Conservation (phyloP, 1,139 yeast species). For the Debaryomyces robertsiae region DNA sequence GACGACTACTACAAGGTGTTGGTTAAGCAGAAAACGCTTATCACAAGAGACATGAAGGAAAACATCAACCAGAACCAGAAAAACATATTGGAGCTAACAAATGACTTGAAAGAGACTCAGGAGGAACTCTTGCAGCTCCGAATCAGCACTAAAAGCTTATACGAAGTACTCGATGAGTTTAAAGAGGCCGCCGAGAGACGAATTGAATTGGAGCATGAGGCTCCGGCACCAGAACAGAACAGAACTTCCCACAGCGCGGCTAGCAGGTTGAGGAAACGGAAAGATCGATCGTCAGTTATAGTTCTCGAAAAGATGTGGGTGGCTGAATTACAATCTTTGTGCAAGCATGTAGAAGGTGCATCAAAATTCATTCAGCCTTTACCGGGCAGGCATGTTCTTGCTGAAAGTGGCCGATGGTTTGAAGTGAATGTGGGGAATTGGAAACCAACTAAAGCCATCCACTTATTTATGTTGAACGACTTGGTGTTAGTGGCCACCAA, state of each 20-base stretch:
- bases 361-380: slow-evolving; percentile 75
- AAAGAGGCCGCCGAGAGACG: slow-evolving; percentile 67
- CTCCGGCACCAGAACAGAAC: slow-evolving; percentile 8
- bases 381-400: slow-evolving; percentile 81
- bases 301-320: slow-evolving; percentile 84
- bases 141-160: slow-evolving; percentile 59
- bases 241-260: slow-evolving; percentile 10
- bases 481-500: slow-evolving; percentile 73
- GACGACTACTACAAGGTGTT: slow-evolving; percentile 69
- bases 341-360: slow-evolving; percentile 87
- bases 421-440: slow-evolving; percentile 87
- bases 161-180: slow-evolving; percentile 66
- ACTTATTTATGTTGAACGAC: slow-evolving; percentile 77
- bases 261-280: slow-evolving; percentile 21
- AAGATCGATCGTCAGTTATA: slow-evolving; percentile 69
- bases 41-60: slow-evolving; percentile 64
- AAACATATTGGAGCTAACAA: slow-evolving; percentile 68
- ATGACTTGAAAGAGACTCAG: slow-evolving; percentile 63
- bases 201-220: slow-evolving; percentile 41
- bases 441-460: slow-evolving; percentile 77
- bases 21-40: slow-evolving; percentile 51
- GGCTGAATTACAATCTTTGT: slow-evolving; percentile 67
- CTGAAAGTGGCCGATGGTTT: slow-evolving; percentile 84
- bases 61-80: slow-evolving; percentile 73
- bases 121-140: slow-evolving; percentile 66